Conservation (phyloP, 257 asterid species). For the Prunella vulgaris region DNA sequence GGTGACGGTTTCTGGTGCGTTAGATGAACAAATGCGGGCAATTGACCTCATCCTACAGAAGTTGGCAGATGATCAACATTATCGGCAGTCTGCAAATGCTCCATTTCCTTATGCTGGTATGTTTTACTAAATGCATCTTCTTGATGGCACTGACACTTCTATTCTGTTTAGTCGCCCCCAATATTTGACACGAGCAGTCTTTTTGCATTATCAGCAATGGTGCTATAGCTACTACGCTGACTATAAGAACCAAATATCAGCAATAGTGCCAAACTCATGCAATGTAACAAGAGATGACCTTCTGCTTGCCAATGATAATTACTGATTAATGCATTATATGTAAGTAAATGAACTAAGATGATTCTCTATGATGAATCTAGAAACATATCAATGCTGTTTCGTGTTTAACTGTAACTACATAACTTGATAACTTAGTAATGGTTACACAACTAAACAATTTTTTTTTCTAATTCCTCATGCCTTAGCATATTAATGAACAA, state of each 20-base stretch:
- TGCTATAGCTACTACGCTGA: background rate
- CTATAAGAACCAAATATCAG: background rate
- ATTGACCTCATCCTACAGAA: slow-evolving; percentile 73
- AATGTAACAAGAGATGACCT: background rate
- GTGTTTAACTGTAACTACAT: background rate
- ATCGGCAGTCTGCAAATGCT: slow-evolving; percentile 64
- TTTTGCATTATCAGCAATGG: slow-evolving; percentile 13
- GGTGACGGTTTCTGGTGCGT: slow-evolving; percentile 68
- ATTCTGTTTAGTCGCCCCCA: background rate
- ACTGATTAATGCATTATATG: background rate
- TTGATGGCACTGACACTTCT: background rate
- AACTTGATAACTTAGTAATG: background rate
- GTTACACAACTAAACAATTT: background rate
- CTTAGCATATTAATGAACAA: background rate
- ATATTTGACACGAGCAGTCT: slow-evolving; percentile 11
- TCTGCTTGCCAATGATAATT: background rate
- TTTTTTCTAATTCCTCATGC: background rate
- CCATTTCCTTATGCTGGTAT: slow-evolving; percentile 85
- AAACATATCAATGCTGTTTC: background rate
- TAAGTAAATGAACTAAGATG: background rate
- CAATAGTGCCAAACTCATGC: background rate
- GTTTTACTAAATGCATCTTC: background rate
- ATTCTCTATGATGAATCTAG: background rate
- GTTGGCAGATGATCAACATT: slow-evolving; percentile 67
- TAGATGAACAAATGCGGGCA: slow-evolving; percentile 75